phyloP scores from a whole-genome alignment of 441 rosid genomes.

The Populus hybrid region DNA sequence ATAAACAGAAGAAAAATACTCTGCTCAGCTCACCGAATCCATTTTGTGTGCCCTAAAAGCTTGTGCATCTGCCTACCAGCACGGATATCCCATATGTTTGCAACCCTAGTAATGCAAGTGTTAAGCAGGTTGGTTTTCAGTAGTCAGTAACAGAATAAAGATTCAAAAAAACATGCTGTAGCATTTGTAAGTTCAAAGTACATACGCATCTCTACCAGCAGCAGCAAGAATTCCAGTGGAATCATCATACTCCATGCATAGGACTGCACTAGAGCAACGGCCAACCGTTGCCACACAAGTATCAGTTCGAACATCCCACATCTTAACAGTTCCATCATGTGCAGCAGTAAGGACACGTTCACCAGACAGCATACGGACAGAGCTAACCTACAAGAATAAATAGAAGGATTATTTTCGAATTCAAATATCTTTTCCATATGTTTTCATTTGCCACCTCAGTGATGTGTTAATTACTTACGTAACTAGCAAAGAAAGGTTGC shows the following conservation, averaged over 20 bases:
- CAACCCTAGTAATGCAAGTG: conserved; percentile 54
- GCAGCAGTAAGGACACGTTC: conserved; percentile 96
- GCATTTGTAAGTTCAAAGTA: conserved; percentile 10
- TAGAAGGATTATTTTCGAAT: conserved; percentile 13
- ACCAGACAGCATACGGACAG: conserved; percentile 96
- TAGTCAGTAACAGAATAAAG: conserved; percentile 4
- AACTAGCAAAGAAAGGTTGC: neutral
- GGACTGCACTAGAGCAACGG: conserved; percentile 84
- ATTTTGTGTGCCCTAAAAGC: conserved; percentile 86
- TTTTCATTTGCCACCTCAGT: neutral
- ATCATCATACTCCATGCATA: conserved; percentile 96
- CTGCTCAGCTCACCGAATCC: conserved; percentile 79
- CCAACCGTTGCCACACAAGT: conserved; percentile 99
- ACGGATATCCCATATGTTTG: conserved; percentile 97
- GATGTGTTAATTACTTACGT: neutral
- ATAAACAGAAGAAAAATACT: conserved; percentile 4
- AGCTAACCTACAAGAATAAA: conserved; percentile 63
- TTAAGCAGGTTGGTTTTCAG: conserved; percentile 15
- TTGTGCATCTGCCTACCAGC: conserved; percentile 98
- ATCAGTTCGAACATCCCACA: conserved; percentile 99
- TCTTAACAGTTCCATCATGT: conserved; percentile 96
- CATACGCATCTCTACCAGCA: conserved; percentile 98
- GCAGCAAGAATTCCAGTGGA: conserved; percentile 94
- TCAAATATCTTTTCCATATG: neutral
- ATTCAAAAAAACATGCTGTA: neutral